A percentile compares a stretch with the other conserved stretches of the same genome.
These are phyloP conservation scores for Pisolithus thermaeus DNA, from an alignment of 1,284 basidiomycete genomes.

Conservation along the genomic window DNA sequence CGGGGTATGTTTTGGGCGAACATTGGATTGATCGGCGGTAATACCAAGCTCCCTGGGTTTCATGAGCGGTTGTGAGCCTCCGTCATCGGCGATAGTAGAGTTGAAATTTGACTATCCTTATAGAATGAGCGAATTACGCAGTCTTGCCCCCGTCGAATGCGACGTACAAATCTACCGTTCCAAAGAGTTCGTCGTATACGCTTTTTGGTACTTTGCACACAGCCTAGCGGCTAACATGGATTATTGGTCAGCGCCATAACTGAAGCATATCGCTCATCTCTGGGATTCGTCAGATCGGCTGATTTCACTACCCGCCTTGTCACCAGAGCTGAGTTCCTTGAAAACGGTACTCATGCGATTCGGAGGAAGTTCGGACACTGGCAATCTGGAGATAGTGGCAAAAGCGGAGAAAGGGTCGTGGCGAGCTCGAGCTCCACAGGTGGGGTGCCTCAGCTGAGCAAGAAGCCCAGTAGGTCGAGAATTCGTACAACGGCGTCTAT, in stretches of 20 bases:
- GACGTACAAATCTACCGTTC: conserved; percentile 70
- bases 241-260: conserved; percentile 56
- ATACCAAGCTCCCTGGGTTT: conserved; percentile 71
- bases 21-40: conserved; percentile 86
- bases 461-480: conserved; percentile 25
- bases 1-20: conserved; percentile 93
- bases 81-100: conserved; percentile 8
- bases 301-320: conserved; percentile 51
- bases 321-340: conserved; percentile 77
- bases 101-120: conserved; percentile 11
- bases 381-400: conserved; percentile 25
- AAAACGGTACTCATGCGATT: conserved; percentile 70
- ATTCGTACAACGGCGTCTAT: conserved; percentile 18
- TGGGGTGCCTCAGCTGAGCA: conserved; percentile 21
- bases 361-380: conserved; percentile 59
- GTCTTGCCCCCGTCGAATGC: conserved; percentile 74
- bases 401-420: conserved; percentile 20
- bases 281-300: conserved; percentile 50
- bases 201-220: conserved; percentile 2
- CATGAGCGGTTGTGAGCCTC: conserved; percentile 62
- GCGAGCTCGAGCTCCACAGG: conserved; percentile 14
- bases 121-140: conserved; percentile 64
- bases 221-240: conserved; percentile 8
- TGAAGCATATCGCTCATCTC: conserved; percentile 67
- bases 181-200: conserved; percentile 52